A percentile compares a stretch with the other conserved stretches of the same genome.
Evolutionary conservation across 164 flowering plant species (phyloP).

Genomic region (Pachysandra terminalis): DNA sequence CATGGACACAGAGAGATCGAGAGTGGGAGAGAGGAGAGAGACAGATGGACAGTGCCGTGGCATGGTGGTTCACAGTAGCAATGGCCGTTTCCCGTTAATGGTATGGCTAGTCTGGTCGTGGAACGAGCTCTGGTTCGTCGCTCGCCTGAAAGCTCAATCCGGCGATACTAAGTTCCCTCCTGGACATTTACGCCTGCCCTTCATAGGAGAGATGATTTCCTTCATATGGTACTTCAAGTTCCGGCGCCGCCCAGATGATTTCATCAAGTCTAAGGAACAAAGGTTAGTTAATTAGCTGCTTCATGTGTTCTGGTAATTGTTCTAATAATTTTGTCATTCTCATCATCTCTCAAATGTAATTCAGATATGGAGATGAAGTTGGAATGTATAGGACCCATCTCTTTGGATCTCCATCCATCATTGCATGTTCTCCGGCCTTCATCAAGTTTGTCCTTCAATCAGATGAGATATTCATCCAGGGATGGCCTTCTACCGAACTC

Average conservation of each 20-base stretch:
- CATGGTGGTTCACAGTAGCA: background rate
- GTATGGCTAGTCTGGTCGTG: constrained; percentile 22
- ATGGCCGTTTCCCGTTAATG: background rate
- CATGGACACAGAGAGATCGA: too few species aligned
- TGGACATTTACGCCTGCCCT: constrained; percentile 45
- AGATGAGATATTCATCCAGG: constrained; percentile 17
- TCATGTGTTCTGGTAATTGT: too few species aligned
- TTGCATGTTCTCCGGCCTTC: too few species aligned
- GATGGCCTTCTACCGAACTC: constrained; percentile 37
- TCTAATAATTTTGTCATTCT: too few species aligned
- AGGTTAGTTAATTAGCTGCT: constrained; percentile 27
- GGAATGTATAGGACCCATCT: constrained; percentile 46
- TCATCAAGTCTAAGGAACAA: constrained; percentile 33
- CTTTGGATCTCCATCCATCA: too few species aligned
- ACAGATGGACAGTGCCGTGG: background rate
- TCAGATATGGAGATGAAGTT: constrained; percentile 48
- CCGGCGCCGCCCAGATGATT: constrained; percentile 43
- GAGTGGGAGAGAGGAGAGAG: constrained; percentile 1
- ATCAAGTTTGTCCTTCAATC: constrained; percentile 38
- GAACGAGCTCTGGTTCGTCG: constrained; percentile 20
- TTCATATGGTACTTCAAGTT: constrained; percentile 59
- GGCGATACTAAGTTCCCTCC: too few species aligned
- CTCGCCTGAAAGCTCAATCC: constrained; percentile 11
- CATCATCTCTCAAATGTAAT: background rate
- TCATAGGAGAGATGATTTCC: constrained; percentile 41